Conservation (phyloP, 1,284 basidiomycete genomes). For the Naganishia sp. region DNA sequence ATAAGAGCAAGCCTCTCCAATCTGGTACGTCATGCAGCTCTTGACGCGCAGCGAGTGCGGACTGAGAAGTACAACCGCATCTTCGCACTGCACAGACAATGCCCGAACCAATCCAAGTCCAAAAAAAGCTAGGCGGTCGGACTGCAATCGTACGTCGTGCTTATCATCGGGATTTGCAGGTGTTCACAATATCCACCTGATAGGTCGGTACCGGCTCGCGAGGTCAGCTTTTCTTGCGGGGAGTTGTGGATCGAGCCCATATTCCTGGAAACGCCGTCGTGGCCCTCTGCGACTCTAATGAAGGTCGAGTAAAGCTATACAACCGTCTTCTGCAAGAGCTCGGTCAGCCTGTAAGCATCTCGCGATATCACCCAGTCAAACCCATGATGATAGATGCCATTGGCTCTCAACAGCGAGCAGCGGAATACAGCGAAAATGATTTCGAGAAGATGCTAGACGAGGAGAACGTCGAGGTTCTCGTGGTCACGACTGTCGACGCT, state of each 20-base stretch:
- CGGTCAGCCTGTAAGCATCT: slow-evolving; percentile 45
- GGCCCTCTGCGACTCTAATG: slow-evolving; percentile 60
- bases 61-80: no score
- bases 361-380: slow-evolving; percentile 33
- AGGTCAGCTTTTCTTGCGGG: slow-evolving; percentile 57
- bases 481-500: slow-evolving; percentile 61
- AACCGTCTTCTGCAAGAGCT: slow-evolving; percentile 56
- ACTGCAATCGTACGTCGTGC: slow-evolving; percentile 31
- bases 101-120: slow-evolving; percentile 6
- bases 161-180: not conserved
- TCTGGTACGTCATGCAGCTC: no score
- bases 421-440: slow-evolving; percentile 56
- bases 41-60: no score
- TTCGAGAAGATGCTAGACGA: slow-evolving; percentile 59
- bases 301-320: slow-evolving; percentile 58
- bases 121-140: slow-evolving; percentile 31
- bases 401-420: slow-evolving; percentile 40
- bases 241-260: slow-evolving; percentile 46
- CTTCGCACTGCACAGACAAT: not conserved
- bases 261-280: slow-evolving; percentile 54
- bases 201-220: slow-evolving; percentile 56
- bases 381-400: not conserved
- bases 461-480: slow-evolving; percentile 58
- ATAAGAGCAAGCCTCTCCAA: no score
- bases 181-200: not conserved